phyloP scores from a whole-genome alignment of 129 eudicot species.

The carrot (Daucus carota) region DNA sequence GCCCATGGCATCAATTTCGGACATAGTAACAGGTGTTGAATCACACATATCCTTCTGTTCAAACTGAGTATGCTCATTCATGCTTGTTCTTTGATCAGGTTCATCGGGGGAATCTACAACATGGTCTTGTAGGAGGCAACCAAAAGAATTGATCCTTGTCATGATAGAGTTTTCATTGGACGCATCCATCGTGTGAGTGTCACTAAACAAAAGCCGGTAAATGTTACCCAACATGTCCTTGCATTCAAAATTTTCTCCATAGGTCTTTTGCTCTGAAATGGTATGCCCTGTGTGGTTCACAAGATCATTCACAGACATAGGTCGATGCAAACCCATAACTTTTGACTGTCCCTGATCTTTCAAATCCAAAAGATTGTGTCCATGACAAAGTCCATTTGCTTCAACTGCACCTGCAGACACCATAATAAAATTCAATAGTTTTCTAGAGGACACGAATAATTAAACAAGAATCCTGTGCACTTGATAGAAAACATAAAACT shows the following conservation, averaged over 20 bases:
- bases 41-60: conserved; percentile 6
- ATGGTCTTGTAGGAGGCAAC: conserved; percentile 61
- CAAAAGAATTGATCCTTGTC: conserved; percentile 74
- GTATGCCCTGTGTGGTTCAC: conserved; percentile 51
- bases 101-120: not conserved
- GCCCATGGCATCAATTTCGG: not conserved
- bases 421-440: conserved; percentile 23
- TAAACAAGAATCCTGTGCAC: not conserved
- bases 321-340: conserved; percentile 45
- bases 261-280: conserved; percentile 41
- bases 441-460: not conserved
- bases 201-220: conserved; percentile 40
- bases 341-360: conserved; percentile 37
- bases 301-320: conserved; percentile 68
- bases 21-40: not conserved
- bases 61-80: not conserved
- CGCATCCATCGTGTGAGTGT: conserved; percentile 27
- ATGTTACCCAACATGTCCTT: conserved; percentile 52
- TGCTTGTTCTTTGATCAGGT: conserved; percentile 7
- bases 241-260: conserved; percentile 38
- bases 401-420: conserved; percentile 50
- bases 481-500: not conserved
- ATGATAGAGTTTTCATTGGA: conserved; percentile 67
- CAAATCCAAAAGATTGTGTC: conserved; percentile 10
- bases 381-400: conserved; percentile 20